Percentiles rank a stretch among this genome's conserved stretches.
Conservation (phyloP, 2,329 filamentous ascomycete species). For the Penicillium freii region DNA sequence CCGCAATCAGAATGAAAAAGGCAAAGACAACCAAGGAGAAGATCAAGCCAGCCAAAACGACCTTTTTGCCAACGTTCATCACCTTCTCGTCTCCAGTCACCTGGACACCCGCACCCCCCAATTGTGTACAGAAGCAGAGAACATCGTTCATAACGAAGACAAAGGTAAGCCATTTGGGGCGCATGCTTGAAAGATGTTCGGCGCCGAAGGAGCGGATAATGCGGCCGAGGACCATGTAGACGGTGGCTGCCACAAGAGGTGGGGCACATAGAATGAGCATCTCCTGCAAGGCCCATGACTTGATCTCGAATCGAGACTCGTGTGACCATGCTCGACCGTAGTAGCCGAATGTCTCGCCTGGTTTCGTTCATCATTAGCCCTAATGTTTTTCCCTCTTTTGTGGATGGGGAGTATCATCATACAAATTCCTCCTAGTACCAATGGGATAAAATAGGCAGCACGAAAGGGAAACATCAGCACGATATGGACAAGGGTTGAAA, state of each 20-base stretch:
- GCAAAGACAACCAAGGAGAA: slow-evolving; percentile 31
- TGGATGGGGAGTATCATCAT: slow-evolving; percentile 8
- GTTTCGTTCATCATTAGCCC: neutral
- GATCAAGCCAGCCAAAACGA: slow-evolving; percentile 30
- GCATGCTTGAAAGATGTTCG: slow-evolving; percentile 38
- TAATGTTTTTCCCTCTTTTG: neutral
- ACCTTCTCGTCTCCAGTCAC: slow-evolving; percentile 21
- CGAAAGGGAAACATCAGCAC: slow-evolving; percentile 32
- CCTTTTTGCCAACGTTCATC: slow-evolving; percentile 27
- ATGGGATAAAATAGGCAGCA: slow-evolving; percentile 39
- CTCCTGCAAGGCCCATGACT: slow-evolving; percentile 38
- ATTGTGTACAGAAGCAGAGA: slow-evolving; percentile 35
- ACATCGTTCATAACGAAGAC: slow-evolving; percentile 41
- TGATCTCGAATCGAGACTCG: slow-evolving; percentile 23
- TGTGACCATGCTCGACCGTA: slow-evolving; percentile 39
- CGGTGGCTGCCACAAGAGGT: slow-evolving; percentile 39
- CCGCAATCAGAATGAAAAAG: slow-evolving; percentile 28
- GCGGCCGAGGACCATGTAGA: slow-evolving; percentile 44
- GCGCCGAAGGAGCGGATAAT: slow-evolving; percentile 38
- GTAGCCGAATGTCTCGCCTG: slow-evolving; percentile 40
- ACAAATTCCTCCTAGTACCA: slow-evolving; percentile 41
- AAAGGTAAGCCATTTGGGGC: slow-evolving; percentile 37
- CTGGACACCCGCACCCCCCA: slow-evolving; percentile 34
- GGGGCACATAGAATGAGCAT: slow-evolving; percentile 44
- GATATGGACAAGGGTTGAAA: slow-evolving; percentile 32